A percentile compares a stretch with the other conserved stretches of the same genome.
These are phyloP conservation scores for Entomophthora muscae DNA, from an alignment of 371 early-diverging fungal species.

Conservation along the genomic window DNA sequence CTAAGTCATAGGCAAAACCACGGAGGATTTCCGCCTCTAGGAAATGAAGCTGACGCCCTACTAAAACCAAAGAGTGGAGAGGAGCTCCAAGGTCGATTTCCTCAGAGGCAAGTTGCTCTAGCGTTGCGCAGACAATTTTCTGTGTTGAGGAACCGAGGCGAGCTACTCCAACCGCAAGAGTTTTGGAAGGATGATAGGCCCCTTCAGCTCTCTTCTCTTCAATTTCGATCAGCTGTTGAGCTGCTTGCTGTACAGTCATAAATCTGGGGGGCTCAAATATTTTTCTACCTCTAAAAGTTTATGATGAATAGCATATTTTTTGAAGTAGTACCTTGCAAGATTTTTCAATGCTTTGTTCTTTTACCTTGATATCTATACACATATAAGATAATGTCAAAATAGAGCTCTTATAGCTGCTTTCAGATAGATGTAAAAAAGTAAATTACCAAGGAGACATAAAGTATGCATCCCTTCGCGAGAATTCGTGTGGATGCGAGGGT, in stretches of 20 bases:
- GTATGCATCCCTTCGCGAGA: slow-evolving; percentile 80
- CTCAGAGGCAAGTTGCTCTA: slow-evolving; percentile 49
- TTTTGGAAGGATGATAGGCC: slow-evolving; percentile 43
- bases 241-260: slow-evolving; percentile 94
- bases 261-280: slow-evolving; percentile 94
- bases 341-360: slow-evolving; percentile 93
- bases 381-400: no score
- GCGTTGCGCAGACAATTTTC: slow-evolving; percentile 69
- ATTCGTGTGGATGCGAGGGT: slow-evolving; percentile 85
- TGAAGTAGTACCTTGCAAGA: slow-evolving; percentile 47
- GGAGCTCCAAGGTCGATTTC: slow-evolving; percentile 85
- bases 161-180: slow-evolving; percentile 86
- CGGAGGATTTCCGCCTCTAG: slow-evolving; percentile 84
- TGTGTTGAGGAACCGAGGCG: slow-evolving; percentile 72
- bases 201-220: slow-evolving; percentile 37
- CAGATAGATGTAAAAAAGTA: no score
- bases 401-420: no score
- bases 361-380: slow-evolving; percentile 93
- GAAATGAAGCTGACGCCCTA: slow-evolving; percentile 81
- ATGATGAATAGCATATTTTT: neutral
- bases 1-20: slow-evolving; percentile 44
- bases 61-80: slow-evolving; percentile 88
- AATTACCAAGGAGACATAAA: slow-evolving; percentile 67
- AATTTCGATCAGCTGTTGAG: slow-evolving; percentile 83
- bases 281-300: slow-evolving; percentile 52